Percentiles rank a stretch among this genome's conserved stretches.
These are phyloP conservation scores for Prorocentrum cordatum DNA, from an alignment of 169 alveolate species.

Conservation along the genomic window DNA sequence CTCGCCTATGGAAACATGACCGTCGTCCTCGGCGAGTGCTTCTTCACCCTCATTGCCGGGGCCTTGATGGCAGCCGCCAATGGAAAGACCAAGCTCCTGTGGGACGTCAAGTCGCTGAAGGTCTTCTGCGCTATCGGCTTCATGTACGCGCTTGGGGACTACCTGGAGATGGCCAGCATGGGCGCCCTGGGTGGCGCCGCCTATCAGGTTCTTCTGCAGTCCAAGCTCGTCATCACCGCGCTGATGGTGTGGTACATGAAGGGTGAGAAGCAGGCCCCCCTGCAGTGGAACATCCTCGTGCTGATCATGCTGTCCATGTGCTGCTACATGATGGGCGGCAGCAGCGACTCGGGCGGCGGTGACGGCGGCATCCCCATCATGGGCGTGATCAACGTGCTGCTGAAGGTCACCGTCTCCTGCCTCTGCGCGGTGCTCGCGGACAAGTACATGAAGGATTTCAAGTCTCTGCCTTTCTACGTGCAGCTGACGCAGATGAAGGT, in stretches of 20 bases:
- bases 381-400: slow-evolving; percentile 44
- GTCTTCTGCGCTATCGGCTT: slow-evolving; percentile 51
- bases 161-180: slow-evolving; percentile 50
- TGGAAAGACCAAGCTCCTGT: no score
- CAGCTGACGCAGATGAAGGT: no score
- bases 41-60: no score
- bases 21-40: slow-evolving; percentile 44
- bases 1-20: slow-evolving; percentile 58
- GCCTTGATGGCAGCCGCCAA: no score
- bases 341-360: slow-evolving; percentile 26
- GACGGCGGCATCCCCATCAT: slow-evolving; percentile 29
- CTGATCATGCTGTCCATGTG: slow-evolving; percentile 66
- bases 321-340: slow-evolving; percentile 58
- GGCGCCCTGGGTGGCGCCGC: slow-evolving; percentile 65
- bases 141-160: slow-evolving; percentile 54
- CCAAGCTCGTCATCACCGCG: slow-evolving; percentile 60
- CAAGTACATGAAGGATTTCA: slow-evolving; percentile 51
- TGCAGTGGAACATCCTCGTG: slow-evolving; percentile 61
- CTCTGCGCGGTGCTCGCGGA: slow-evolving; percentile 6
- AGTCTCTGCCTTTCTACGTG: no score
- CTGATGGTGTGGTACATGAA: background rate
- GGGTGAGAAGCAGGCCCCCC: background rate
- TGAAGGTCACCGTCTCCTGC: slow-evolving; percentile 54
- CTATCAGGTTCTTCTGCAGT: slow-evolving; percentile 60
- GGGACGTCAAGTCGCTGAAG: no score